Evolutionary conservation across 768 basidiomycete species (phyloP).

Genomic region (Rhizopogon sp.): DNA sequence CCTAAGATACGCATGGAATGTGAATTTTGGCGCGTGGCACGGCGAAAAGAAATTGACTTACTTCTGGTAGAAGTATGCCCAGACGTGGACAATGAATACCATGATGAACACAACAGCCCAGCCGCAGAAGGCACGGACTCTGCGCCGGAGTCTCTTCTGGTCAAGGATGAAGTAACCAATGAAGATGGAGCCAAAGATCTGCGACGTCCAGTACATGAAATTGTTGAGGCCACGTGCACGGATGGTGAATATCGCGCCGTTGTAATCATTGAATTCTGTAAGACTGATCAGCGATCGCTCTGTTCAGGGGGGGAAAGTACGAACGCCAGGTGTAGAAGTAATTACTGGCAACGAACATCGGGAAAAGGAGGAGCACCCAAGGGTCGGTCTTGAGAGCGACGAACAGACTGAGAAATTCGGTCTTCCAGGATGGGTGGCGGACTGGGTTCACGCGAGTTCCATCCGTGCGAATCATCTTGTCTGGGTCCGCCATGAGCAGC

Average conservation of each 20-base stretch:
- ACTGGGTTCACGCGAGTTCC: constrained; percentile 58
- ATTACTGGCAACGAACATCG: constrained; percentile 81
- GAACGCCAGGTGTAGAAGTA: constrained; percentile 85
- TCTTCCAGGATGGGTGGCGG: constrained; percentile 71
- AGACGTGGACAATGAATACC: constrained; percentile 67
- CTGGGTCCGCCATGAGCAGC: constrained; percentile 63
- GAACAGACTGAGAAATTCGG: constrained; percentile 66
- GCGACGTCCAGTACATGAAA: constrained; percentile 73
- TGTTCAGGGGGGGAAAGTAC: constrained; percentile 17
- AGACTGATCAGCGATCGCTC: constrained; percentile 1
- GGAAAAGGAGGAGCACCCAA: constrained; percentile 70
- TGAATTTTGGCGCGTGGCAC: not conserved
- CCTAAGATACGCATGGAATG: constrained; percentile 19
- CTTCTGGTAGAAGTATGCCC: constrained; percentile 80
- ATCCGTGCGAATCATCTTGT: constrained; percentile 70
- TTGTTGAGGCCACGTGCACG: constrained; percentile 78
- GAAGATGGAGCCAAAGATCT: constrained; percentile 69
- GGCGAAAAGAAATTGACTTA: constrained; percentile 24
- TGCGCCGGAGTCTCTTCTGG: constrained; percentile 46
- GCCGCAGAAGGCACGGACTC: constrained; percentile 64
- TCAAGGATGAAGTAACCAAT: constrained; percentile 69
- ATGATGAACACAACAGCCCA: constrained; percentile 62
- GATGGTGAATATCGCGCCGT: constrained; percentile 73
- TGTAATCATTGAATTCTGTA: constrained; percentile 78
- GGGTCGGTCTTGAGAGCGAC: constrained; percentile 66